Conservation (phyloP, 1,284 basidiomycete species). For the Sporisorium reilianum region DNA sequence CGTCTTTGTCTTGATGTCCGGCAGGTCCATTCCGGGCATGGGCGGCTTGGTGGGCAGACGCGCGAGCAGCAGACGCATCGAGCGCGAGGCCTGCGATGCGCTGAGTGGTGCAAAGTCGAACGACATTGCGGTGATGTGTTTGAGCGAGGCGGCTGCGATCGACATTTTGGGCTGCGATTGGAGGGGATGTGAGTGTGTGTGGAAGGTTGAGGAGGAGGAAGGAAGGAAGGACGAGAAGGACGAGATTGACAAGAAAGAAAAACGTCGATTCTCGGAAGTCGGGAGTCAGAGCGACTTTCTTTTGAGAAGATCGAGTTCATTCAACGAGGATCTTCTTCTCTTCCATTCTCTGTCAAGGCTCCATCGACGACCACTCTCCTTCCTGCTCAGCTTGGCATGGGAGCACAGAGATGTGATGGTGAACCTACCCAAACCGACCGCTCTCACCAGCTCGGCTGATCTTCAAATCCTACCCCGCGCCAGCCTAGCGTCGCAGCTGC, state of each 20-base stretch:
- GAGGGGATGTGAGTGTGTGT: not conserved
- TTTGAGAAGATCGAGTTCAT: constrained; percentile 4
- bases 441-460: not conserved
- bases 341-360: not conserved
- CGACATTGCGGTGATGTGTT: constrained; percentile 50
- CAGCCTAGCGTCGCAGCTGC: not conserved
- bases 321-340: constrained; percentile 1
- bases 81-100: constrained; percentile 33
- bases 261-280: constrained; percentile 33
- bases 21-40: constrained; percentile 41
- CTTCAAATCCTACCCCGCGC: constrained; percentile 7
- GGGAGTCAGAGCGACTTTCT: constrained; percentile 4
- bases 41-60: constrained; percentile 35
- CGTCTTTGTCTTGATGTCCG: constrained; percentile 37
- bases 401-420: constrained; percentile 18
- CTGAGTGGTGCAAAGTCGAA: constrained; percentile 43
- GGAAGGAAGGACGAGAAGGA: not conserved
- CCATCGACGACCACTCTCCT: not conserved
- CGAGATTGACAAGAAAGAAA: constrained; percentile 17
- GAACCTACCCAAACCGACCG: constrained; percentile 11
- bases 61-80: constrained; percentile 44
- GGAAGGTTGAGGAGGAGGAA: not conserved
- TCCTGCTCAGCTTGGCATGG: no score
- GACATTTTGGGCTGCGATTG: constrained; percentile 22
- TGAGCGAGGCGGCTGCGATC: constrained; percentile 42